Evolutionary conservation across 1,284 basidiomycete species (phyloP).

Genomic region (Ganoderma resinaceum): DNA sequence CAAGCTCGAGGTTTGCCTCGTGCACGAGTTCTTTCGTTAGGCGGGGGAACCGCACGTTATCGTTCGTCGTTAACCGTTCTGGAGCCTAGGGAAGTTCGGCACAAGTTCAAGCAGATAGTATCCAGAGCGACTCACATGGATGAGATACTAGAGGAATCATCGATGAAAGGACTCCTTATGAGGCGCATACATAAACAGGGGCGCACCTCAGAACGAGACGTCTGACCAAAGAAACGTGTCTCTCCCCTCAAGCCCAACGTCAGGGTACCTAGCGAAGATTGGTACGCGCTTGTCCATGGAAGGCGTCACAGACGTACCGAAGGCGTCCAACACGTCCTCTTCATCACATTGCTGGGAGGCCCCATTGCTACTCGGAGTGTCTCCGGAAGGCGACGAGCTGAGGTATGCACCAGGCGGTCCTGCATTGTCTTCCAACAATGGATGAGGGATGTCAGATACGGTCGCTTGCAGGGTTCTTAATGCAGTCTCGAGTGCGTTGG

Average conservation of each 20-base stretch:
- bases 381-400: not conserved
- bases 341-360: conserved; percentile 39
- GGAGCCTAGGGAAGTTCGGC: conserved; percentile 27
- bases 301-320: conserved; percentile 47
- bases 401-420: not conserved
- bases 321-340: conserved; percentile 60
- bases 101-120: too few relatives aligned
- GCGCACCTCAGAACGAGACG: conserved; percentile 68
- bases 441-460: conserved; percentile 54
- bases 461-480: conserved; percentile 55
- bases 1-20: conserved; percentile 41
- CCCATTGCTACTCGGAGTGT: conserved; percentile 3
- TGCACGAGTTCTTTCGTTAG: conserved; percentile 35
- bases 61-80: conserved; percentile 19
- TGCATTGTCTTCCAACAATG: conserved; percentile 45
- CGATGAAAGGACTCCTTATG: not conserved
- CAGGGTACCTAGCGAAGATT: conserved; percentile 57
- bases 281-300: not conserved
- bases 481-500: conserved; percentile 65
- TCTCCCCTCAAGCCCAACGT: conserved; percentile 62
- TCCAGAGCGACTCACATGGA: conserved; percentile 47
- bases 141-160: conserved; percentile 52
- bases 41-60: conserved; percentile 27
- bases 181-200: conserved; percentile 5
- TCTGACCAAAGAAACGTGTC: conserved; percentile 64